Conservation (phyloP, 768 basidiomycete species). For the Cystobasidium onofrii region DNA sequence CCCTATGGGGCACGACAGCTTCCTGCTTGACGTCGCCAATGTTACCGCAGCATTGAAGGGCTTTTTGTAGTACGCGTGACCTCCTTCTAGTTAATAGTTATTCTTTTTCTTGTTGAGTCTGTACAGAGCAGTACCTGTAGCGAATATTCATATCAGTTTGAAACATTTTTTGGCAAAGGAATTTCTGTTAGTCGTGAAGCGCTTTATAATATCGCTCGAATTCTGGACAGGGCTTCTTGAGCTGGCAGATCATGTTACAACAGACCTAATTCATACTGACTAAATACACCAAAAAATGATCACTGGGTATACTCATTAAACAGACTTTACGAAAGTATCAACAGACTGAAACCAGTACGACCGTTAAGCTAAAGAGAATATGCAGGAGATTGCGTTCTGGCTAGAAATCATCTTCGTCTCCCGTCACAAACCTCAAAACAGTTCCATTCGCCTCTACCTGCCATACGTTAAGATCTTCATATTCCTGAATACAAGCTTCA, state of each 20-base stretch:
- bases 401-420: slow-evolving; percentile 9
- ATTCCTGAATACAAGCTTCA: slow-evolving; percentile 45
- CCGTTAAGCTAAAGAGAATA: not conserved
- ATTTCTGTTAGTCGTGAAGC: too few species aligned
- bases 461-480: slow-evolving; percentile 42
- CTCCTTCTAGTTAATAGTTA: too few species aligned
- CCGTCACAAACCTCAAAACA: slow-evolving; percentile 19
- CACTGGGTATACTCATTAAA: not conserved
- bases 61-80: slow-evolving; percentile 52
- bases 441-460: slow-evolving; percentile 21
- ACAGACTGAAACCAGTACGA: not conserved
- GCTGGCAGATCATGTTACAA: not conserved
- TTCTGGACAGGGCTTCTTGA: too few species aligned
- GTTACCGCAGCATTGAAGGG: slow-evolving; percentile 87
- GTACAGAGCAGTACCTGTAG: too few species aligned
- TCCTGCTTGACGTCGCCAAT: slow-evolving; percentile 83
- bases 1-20: slow-evolving; percentile 99
- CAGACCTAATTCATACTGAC: not conserved
- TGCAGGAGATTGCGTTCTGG: too few species aligned
- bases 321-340: not conserved
- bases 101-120: too few species aligned
- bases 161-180: too few species aligned
- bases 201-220: too few species aligned
- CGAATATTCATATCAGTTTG: too few species aligned
- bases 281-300: not conserved